These are phyloP conservation scores for Ailanthus altissimus DNA, from an alignment of 345 rosid species.

Conservation along the genomic window DNA sequence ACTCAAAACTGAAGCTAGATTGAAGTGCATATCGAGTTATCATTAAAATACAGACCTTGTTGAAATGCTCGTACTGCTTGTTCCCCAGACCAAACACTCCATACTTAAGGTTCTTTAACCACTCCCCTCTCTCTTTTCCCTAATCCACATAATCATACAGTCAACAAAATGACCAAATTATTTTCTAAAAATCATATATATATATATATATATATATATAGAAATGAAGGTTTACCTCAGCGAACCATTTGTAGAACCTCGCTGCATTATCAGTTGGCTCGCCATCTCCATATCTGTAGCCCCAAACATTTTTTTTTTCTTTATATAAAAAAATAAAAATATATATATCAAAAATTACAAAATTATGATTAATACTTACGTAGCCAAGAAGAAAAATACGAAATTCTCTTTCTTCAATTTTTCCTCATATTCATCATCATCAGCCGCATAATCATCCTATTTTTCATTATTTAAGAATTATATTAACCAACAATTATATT, in stretches of 20 bases:
- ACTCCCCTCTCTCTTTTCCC: slow-evolving; percentile 76
- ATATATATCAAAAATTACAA: neutral
- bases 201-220: neutral
- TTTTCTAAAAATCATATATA: neutral
- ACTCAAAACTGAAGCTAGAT: neutral
- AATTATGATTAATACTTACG: slow-evolving; percentile 50
- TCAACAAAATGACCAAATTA: slow-evolving; percentile 15
- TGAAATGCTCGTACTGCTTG: slow-evolving; percentile 95
- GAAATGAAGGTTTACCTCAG: slow-evolving; percentile 56
- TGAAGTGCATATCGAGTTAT: neutral
- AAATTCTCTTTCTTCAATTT: slow-evolving; percentile 82
- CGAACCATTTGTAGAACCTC: slow-evolving; percentile 97
- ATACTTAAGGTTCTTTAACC: slow-evolving; percentile 67
- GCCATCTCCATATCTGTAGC: slow-evolving; percentile 91
- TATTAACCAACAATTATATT: neutral
- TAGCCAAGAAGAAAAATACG: slow-evolving; percentile 88
- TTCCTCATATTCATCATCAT: slow-evolving; percentile 91
- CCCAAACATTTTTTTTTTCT: neutral
- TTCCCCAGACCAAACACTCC: slow-evolving; percentile 97
- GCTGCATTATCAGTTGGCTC: slow-evolving; percentile 99
- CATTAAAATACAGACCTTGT: slow-evolving; percentile 52
- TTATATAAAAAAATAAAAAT: neutral
- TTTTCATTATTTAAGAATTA: slow-evolving; percentile 12
- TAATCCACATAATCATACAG: slow-evolving; percentile 27
- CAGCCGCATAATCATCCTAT: slow-evolving; percentile 94